phyloP scores from a whole-genome alignment of 208 protist genomes.

The Crithidia bombi region DNA sequence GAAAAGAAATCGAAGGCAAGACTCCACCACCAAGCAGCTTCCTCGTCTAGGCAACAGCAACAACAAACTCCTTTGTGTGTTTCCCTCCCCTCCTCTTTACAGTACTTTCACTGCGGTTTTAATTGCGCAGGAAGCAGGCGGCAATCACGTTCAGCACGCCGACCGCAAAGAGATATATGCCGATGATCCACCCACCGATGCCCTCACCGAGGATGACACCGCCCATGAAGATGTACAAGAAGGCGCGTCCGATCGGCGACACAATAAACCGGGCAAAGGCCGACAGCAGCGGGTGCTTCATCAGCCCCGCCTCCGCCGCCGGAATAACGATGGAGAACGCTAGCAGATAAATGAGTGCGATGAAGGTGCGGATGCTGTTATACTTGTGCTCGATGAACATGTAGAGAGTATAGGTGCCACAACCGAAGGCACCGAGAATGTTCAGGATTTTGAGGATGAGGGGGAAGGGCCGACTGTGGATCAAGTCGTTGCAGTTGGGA shows the following conservation, averaged over 20 bases:
- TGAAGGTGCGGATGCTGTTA: constrained; percentile 32
- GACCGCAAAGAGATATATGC: constrained; percentile 57
- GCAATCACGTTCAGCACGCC: constrained; percentile 58
- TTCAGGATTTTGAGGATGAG: constrained; percentile 47
- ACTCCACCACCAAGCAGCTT: too few relatives aligned
- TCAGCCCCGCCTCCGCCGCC: constrained; percentile 57
- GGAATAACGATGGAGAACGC: constrained; percentile 60
- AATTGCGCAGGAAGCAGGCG: constrained; percentile 23
- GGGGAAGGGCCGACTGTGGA: constrained; percentile 39
- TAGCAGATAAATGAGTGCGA: constrained; percentile 58
- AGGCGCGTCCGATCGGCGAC: constrained; percentile 56
- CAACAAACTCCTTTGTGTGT: too few relatives aligned
- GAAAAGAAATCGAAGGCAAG: too few relatives aligned
- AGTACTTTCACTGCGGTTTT: background rate
- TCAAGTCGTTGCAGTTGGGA: constrained; percentile 26
- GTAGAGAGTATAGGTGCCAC: constrained; percentile 60
- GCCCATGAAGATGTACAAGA: constrained; percentile 83
- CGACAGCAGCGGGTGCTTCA: constrained; percentile 54
- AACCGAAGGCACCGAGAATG: constrained; percentile 56
- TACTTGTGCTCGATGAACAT: constrained; percentile 46
- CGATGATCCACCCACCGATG: constrained; percentile 62
- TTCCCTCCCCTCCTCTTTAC: too few relatives aligned
- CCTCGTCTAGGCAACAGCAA: background rate
- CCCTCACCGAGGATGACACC: constrained; percentile 56
- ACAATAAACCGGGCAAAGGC: constrained; percentile 57